These are phyloP conservation scores for Ilex paraguariensis DNA, from an alignment of 305 asterid genomes.

Conservation along the genomic window DNA sequence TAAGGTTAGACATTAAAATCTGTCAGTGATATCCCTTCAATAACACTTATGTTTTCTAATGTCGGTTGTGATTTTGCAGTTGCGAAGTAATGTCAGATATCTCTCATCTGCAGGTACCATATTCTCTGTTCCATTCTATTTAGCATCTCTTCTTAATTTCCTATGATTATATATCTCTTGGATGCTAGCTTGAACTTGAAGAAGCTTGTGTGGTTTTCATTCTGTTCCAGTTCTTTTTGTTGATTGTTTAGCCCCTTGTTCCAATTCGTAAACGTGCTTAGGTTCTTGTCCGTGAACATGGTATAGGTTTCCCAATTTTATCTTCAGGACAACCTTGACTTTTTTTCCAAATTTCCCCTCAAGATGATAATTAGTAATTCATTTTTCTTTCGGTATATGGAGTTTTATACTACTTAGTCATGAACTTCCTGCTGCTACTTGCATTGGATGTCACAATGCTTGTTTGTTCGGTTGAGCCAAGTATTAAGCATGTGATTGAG, in stretches of 20 bases:
- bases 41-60: constrained; percentile 16
- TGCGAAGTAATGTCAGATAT: constrained; percentile 48
- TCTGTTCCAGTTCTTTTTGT: not conserved
- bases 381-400: no score
- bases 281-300: no score
- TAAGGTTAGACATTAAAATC: constrained; percentile 47
- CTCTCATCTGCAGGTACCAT: constrained; percentile 72
- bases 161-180: not conserved
- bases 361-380: no score
- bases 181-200: not conserved
- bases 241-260: not conserved
- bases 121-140: constrained; percentile 6
- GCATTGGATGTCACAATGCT: no score
- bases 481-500: no score
- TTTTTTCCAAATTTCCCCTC: no score
- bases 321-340: no score
- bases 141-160: not conserved
- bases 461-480: no score
- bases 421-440: no score
- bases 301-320: no score
- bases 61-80: constrained; percentile 46
- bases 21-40: constrained; percentile 11
- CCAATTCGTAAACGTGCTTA: no score
- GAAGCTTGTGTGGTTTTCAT: not conserved
- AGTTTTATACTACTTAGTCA: no score